Base-by-base conservation (phyloP, 2,329 filamentous ascomycete species). In the Orbilia oligospora region DNA sequence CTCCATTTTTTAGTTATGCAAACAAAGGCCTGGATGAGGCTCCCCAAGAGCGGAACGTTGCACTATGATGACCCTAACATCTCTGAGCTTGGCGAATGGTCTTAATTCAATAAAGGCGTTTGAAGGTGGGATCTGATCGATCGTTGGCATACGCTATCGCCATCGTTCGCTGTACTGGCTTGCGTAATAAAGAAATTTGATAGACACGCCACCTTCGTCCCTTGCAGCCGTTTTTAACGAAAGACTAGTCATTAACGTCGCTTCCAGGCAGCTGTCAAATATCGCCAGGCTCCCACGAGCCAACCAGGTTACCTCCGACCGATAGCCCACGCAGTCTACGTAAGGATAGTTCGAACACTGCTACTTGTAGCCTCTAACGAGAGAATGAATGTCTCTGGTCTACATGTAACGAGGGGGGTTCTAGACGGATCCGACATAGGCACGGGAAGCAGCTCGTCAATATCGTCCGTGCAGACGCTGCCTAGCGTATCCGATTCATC, bases 201-300 rank as follows among this genome's bases (percentile, higher is more conserved):
- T 64, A 65, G 67, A 51, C 75, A 64, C 22, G 1, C 9, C 8
- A 4, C 20, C 44, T 56, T 12, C 30, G 68, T 68, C 68, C 68
- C 63, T 78, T 78, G 68, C 68, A 72, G 68, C 63, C 63, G 68
- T 27, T 55, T 51, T 68, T 30, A 22, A 53, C 38, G 66, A 69
- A 61, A 48, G 38, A 38, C 64, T 69, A 72, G 58, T 64, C 55
- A 12, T 69, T 78, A 55, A 44, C 69, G 64, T 69, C 36, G 36
- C 24, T 36, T 44, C 64, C 75, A 78, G 75, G 75, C 75, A 72
- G 51, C 75, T 68, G 75, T 78, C 56, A 69, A 78, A 72, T 78
- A 72, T 72, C 68, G 44, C 56, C 68, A 78, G 75, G 75, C 75
- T 69, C 36, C 75, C 75, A 78, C 55, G 20, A 55, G 53, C 56